Base-by-base conservation (phyloP, 768 basidiomycete species). In the Candolleomyces eurysporus region DNA sequence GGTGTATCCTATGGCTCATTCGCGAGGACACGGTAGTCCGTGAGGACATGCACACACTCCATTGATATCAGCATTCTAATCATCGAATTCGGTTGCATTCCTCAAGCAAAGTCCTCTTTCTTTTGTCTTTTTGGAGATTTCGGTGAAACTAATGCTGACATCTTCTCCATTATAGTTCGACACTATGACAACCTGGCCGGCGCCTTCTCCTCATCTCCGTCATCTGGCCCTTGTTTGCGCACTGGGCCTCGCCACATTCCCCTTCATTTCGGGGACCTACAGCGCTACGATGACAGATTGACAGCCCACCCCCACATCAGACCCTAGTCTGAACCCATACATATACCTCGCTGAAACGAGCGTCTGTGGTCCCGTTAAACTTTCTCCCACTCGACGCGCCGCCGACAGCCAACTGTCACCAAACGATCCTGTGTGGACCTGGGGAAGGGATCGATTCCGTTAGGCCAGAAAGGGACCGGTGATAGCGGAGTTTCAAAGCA, bases 401-500 rank as follows among this genome's bases (percentile, higher is more conserved):
- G 45, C 45, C 45, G 45, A 46, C 17, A 17, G 45, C 19, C 45
- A 46, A 7, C 19, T 21, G 45, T 46, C 45, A 17, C 19, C 36
- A 36, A 8, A 36, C 36, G 36, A 36, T 36, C 6, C 6, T 5
- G 1, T 7, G 8, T 36, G 36, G 36, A 54, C 39, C 32, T 36
- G 53, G 32, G 19, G 55, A 42, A 46, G 58, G 54, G 19, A 59
- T 59, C 49, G 58, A 51, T 59, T 48, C 58, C 48, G 45, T 59
- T 48, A 48, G 11, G n/a, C 40, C 39, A 45, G 52, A 56, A 40
- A 56, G 54, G 54, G 54, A 56, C 54, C 65, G 65, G 65, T 64
- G 63, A 66, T 66, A 60, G 65, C 65, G 65, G 65, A 66, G 65
- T 66, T 64, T 64, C 55, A 66, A 66, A 31, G 30, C 14, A 55